These are phyloP conservation scores for Gaultheria prostrata DNA, from an alignment of 148 eudicot genomes.

Conservation along the genomic window DNA sequence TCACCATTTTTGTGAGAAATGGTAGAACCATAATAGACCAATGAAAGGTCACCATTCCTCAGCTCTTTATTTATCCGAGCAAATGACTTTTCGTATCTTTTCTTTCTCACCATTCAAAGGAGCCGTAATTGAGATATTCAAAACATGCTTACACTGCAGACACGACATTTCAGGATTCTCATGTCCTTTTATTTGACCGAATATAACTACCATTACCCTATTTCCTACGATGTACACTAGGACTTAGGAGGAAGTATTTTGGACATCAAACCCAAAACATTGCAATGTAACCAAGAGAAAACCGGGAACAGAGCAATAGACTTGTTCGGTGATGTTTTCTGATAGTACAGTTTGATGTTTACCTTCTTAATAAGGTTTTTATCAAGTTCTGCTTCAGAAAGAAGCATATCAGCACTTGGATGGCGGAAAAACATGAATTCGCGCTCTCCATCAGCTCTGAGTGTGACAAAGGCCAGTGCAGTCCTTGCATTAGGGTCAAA, in stretches of 20 bases:
- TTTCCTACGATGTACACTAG: not conserved
- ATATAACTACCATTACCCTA: not conserved
- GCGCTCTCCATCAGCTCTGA: constrained; percentile 76
- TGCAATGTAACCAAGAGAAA: not conserved
- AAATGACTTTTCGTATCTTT: not conserved
- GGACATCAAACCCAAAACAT: not conserved
- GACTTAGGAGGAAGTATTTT: not conserved
- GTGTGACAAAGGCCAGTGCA: constrained; percentile 67
- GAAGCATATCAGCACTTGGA: constrained; percentile 87
- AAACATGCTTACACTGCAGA: not conserved
- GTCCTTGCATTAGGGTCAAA: constrained; percentile 74
- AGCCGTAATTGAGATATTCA: too few relatives aligned
- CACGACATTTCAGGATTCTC: not conserved
- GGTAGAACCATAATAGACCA: not conserved
- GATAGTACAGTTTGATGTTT: not conserved
- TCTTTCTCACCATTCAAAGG: not conserved
- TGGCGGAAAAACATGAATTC: constrained; percentile 76
- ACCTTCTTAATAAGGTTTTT: constrained; percentile 65
- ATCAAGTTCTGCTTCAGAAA: constrained; percentile 69
- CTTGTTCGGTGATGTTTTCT: not conserved
- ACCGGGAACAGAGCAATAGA: not conserved
- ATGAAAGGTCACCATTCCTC: not conserved
- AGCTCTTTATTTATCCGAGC: not conserved
- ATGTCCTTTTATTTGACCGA: not conserved
- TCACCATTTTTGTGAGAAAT: not conserved